These are phyloP conservation scores for Amorphotheca resinae DNA, from an alignment of 495 filamentous ascomycete species.

Conservation along the genomic window DNA sequence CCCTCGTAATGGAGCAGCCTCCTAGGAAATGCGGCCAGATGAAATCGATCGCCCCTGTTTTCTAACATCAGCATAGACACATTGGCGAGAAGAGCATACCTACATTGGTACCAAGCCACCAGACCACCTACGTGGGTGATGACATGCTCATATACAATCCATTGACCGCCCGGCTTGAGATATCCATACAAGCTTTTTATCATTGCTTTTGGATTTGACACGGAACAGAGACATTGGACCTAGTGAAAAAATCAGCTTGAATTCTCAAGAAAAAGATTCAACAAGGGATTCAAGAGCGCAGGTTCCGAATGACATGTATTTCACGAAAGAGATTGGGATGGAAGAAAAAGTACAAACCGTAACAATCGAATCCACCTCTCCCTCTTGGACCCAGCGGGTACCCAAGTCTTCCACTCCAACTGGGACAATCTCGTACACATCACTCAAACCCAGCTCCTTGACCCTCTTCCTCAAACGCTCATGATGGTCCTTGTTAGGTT, in stretches of 20 bases:
- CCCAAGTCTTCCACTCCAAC: constrained; percentile 45
- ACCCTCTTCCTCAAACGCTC: constrained; percentile 33
- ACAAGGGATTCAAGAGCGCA: too few relatives aligned
- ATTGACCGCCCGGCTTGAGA: constrained; percentile 51
- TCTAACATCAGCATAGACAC: constrained; percentile 2
- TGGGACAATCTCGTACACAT: constrained; percentile 52
- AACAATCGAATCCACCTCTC: constrained; percentile 53
- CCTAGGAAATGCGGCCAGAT: constrained; percentile 44
- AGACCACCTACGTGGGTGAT: constrained; percentile 31
- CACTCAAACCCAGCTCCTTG: constrained; percentile 34
- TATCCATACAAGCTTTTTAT: constrained; percentile 45
- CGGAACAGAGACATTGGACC: constrained; percentile 54
- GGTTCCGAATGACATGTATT: too few relatives aligned
- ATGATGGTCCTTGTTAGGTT: constrained; percentile 51
- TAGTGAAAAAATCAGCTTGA: too few relatives aligned
- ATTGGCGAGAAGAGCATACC: constrained; percentile 24
- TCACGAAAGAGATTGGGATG: too few relatives aligned
- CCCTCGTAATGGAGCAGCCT: constrained; percentile 45
- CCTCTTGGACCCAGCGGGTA: constrained; percentile 32
- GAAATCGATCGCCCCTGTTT: constrained; percentile 29
- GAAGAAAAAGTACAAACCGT: constrained; percentile 34
- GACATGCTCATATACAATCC: constrained; percentile 67
- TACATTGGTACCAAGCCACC: constrained; percentile 38
- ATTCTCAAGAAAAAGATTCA: too few relatives aligned
- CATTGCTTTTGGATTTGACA: constrained; percentile 48